A percentile compares a stretch with the other conserved stretches of the same genome.
These are phyloP conservation scores for Vigna radiata DNA, from an alignment of 306 rosid species.

Conservation along the genomic window DNA sequence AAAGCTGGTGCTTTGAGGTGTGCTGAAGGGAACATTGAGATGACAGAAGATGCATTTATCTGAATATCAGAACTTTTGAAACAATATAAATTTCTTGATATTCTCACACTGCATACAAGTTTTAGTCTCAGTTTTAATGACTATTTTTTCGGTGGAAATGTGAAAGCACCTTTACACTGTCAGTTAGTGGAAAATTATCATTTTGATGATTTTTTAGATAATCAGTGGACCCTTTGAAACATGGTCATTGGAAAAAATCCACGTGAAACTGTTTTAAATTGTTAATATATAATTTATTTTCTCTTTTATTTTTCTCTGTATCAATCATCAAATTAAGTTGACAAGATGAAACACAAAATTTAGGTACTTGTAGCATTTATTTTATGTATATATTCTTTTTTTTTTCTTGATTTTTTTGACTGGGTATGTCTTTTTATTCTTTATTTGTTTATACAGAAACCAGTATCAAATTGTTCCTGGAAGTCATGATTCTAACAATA, in stretches of 20 bases:
- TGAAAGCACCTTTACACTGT: no score
- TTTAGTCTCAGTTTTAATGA: no score
- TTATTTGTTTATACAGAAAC: conserved; percentile 11
- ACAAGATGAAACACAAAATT: conserved; percentile 8
- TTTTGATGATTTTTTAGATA: no score
- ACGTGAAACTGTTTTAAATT: no score
- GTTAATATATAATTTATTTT: no score
- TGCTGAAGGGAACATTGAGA: conserved; percentile 24
- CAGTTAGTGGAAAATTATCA: no score
- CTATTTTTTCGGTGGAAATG: no score
- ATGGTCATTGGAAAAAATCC: no score
- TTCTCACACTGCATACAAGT: not conserved
- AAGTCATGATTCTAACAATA: conserved; percentile 22
- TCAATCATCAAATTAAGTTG: conserved; percentile 17
- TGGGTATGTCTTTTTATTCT: conserved; percentile 21
- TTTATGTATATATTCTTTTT: not conserved
- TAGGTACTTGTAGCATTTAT: conserved; percentile 20
- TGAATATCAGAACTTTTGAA: conserved; percentile 17
- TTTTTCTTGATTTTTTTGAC: not conserved
- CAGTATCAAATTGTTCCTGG: conserved; percentile 15
- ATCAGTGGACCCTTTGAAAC: no score
- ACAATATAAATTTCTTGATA: conserved; percentile 5
- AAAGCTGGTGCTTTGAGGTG: conserved; percentile 32
- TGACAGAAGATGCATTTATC: conserved; percentile 23
- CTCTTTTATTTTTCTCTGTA: not conserved